Evolutionary conservation across 2,329 filamentous ascomycete genomes (phyloP), one percentile per base, ranked within the genome.

Genomic region (Ophiostoma sp.): DNA sequence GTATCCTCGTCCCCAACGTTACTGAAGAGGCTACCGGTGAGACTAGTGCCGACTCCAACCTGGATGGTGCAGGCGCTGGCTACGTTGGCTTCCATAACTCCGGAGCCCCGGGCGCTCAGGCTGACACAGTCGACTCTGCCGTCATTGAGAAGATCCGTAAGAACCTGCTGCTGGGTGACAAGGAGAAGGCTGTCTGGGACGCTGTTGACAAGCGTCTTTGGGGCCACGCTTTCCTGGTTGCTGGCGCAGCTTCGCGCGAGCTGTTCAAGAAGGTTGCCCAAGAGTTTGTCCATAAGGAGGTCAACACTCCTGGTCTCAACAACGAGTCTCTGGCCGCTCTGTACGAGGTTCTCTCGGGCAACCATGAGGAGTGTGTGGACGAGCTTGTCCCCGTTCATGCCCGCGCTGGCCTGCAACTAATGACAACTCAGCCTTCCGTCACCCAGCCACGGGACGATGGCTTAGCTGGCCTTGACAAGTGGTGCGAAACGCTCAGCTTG

Each of bases 181-280:
- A 93, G 36, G 93, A 97, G 75, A 92, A 93, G 73, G 95, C 95
- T 5, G 91, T 96, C 0, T 98, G 94, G 94, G 84, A 90, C 72
- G 93, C 95, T 4, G 94, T 93, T 44, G 95, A 99, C 77, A 93
- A 93, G 77, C 87, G 93, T 65, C 81, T 99, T 2, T 99, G 96
- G 96, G 95, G 92, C 2, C 96, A 99, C 77, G 96, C 95, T 3
- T 90, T 99, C 84, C 83, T 99, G 27, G 89, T 99, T 47, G 90
- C 95, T 1, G 85, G 87, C 70, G 88, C 87, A 0, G 77, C 96
- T 79, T 95, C 92, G 1, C 82, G 91, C 64, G 90, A 92, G 36
- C 82, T 96, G 2, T 98, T 96, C 85, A 96, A 93, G 76, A 91
- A 96, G 76, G 93, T 99, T 40, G 87, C 93, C 0, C 93, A 96